Conservation (phyloP, 2,329 filamentous ascomycete species). For the Annulohypoxylon truncatum region DNA sequence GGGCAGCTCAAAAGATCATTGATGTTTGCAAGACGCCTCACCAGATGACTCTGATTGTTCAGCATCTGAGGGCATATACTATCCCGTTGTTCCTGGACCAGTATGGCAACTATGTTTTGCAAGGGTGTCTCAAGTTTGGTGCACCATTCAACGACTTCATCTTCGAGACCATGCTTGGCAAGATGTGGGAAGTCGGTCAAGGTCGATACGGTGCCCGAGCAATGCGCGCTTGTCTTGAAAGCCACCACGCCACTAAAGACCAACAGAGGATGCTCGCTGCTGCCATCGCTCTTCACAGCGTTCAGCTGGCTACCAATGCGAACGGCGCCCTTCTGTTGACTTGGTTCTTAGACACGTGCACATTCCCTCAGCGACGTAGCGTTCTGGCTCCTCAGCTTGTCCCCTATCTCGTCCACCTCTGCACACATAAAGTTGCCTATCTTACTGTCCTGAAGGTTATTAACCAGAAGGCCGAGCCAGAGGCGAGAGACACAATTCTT, state of each 20-base stretch:
- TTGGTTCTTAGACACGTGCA: conserved; percentile 99
- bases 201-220: conserved; percentile 94
- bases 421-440: conserved; percentile 98
- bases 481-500: conserved; percentile 89
- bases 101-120: conserved; percentile 97
- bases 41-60: conserved; percentile 87
- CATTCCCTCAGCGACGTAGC: conserved; percentile 89
- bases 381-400: conserved; percentile 93
- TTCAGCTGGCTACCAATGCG: conserved; percentile 94
- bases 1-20: conserved; percentile 99
- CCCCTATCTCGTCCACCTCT: conserved; percentile 91
- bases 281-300: conserved; percentile 94
- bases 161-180: conserved; percentile 95
- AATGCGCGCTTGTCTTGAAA: conserved; percentile 96
- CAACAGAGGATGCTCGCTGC: conserved; percentile 96
- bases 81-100: conserved; percentile 95
- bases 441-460: conserved; percentile 97
- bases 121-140: conserved; percentile 94
- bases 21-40: conserved; percentile 88
- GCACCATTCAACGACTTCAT: conserved; percentile 94
- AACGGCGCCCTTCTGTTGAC: conserved; percentile 94
- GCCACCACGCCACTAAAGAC: conserved; percentile 92
- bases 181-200: conserved; percentile 93
- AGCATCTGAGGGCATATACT: conserved; percentile 85
- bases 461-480: conserved; percentile 94